These are phyloP conservation scores for Vicia villosa DNA, from an alignment of 306 rosid species.

Conservation along the genomic window DNA sequence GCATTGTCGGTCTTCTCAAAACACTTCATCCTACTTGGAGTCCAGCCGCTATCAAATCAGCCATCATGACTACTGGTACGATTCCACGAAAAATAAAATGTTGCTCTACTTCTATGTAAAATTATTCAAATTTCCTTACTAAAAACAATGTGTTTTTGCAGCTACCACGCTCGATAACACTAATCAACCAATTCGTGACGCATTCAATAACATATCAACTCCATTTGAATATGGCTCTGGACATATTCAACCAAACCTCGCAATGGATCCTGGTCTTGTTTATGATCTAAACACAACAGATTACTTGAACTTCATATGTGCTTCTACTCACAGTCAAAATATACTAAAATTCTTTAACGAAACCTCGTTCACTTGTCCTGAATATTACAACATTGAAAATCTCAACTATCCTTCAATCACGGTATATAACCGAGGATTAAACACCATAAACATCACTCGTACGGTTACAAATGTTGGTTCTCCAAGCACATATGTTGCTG, in stretches of 20 bases:
- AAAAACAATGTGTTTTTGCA: conserved; percentile 12
- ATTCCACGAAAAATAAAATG: not conserved
- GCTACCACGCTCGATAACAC: conserved; percentile 49
- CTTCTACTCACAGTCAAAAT: conserved; percentile 43
- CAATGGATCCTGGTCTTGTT: conserved; percentile 66
- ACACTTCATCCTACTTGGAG: conserved; percentile 64
- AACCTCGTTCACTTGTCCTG: conserved; percentile 38
- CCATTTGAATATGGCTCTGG: conserved; percentile 67
- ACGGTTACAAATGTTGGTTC: conserved; percentile 62
- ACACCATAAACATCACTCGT: conserved; percentile 43
- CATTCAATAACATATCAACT: conserved; percentile 40
- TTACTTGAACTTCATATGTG: conserved; percentile 69
- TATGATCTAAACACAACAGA: conserved; percentile 49
- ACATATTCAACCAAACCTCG: conserved; percentile 60
- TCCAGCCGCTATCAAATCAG: conserved; percentile 69
- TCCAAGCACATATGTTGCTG: conserved; percentile 52
- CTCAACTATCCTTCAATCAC: conserved; percentile 69
- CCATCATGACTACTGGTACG: conserved; percentile 68
- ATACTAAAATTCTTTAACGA: conserved; percentile 22
- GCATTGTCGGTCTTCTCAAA: conserved; percentile 64
- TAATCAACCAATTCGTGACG: conserved; percentile 37
- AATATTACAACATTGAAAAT: conserved; percentile 42
- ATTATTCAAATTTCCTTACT: not conserved
- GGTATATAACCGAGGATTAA: conserved; percentile 36
- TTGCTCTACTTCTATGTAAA: not conserved